Evolutionary conservation across 257 asterid species (phyloP).

Genomic region (Solanum piurae): DNA sequence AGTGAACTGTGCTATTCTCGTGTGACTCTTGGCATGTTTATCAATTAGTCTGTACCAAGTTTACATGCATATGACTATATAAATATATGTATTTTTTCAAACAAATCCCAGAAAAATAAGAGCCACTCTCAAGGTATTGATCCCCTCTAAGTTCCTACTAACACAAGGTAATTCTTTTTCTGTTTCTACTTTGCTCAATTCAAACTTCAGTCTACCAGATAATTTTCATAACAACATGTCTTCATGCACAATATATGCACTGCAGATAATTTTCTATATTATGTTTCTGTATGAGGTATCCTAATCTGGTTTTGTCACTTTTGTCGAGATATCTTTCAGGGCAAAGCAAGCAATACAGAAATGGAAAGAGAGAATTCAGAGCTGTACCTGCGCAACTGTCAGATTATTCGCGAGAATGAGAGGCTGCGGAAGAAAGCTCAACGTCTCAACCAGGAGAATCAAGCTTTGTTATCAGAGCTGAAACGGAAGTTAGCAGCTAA

Average conservation of each 20-base stretch:
- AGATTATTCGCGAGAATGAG: constrained; percentile 37
- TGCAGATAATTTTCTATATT: neutral
- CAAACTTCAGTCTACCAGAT: neutral
- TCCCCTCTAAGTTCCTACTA: neutral
- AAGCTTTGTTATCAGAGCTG: constrained; percentile 29
- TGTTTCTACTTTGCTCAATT: neutral
- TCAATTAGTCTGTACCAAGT: neutral
- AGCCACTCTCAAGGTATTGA: neutral
- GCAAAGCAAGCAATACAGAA: neutral
- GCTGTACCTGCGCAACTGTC: constrained; percentile 39
- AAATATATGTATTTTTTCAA: neutral
- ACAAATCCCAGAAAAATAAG: neutral
- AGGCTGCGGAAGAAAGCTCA: constrained; percentile 42
- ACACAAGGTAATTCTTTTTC: neutral
- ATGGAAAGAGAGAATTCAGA: constrained; percentile 44
- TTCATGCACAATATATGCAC: neutral
- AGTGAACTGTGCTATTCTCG: constrained; percentile 1
- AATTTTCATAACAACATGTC: neutral
- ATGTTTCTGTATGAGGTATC: neutral
- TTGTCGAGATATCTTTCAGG: neutral
- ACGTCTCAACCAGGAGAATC: constrained; percentile 38
- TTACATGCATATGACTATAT: neutral
- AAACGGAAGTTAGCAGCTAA: constrained; percentile 23
- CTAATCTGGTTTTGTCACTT: neutral
- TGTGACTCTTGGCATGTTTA: neutral